Percentiles rank a stretch among this genome's conserved stretches.
phyloP scores from a whole-genome alignment of 2,329 filamentous ascomycete species.

The Pseudogymnoascus sp. region DNA sequence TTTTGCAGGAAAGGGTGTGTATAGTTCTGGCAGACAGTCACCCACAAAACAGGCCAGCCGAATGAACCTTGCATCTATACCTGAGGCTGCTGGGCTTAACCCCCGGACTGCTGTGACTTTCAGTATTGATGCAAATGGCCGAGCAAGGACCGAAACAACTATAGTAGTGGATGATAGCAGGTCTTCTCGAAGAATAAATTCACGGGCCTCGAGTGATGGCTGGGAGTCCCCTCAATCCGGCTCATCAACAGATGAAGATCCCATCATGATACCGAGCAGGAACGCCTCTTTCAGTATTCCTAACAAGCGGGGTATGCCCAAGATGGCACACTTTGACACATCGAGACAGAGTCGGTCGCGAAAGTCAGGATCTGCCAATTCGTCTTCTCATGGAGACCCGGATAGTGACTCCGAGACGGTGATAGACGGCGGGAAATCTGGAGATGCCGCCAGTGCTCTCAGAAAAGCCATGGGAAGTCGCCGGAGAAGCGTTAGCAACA shows the following conservation, averaged over 20 bases:
- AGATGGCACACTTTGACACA: constrained; percentile 21
- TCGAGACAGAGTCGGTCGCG: constrained; percentile 20
- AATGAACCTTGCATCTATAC: constrained; percentile 50
- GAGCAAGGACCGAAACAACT: constrained; percentile 31
- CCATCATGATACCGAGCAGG: constrained; percentile 57
- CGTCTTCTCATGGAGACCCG: not conserved
- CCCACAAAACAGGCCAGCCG: constrained; percentile 44
- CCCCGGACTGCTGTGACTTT: constrained; percentile 51
- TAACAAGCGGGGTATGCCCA: constrained; percentile 21
- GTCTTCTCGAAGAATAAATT: constrained; percentile 12
- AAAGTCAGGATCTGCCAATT: constrained; percentile 21
- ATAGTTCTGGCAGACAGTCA: constrained; percentile 31
- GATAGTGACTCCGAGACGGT: constrained; percentile 54
- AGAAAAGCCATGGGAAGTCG: constrained; percentile 41
- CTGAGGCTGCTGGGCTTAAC: constrained; percentile 37
- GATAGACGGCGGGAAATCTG: constrained; percentile 40
- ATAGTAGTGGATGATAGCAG: constrained; percentile 21
- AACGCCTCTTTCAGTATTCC: constrained; percentile 44
- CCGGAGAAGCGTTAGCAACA: constrained; percentile 16
- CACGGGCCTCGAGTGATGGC: constrained; percentile 24
- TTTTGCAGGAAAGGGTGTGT: constrained; percentile 6
- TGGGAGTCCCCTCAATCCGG: constrained; percentile 42
- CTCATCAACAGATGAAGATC: constrained; percentile 57
- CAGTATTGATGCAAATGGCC: constrained; percentile 55
- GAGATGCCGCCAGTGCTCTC: constrained; percentile 55